Evolutionary conservation across 805 yeast species (phyloP), one percentile per base, ranked within the genome.

Genomic region (Scheffersomyces coipomensis): DNA sequence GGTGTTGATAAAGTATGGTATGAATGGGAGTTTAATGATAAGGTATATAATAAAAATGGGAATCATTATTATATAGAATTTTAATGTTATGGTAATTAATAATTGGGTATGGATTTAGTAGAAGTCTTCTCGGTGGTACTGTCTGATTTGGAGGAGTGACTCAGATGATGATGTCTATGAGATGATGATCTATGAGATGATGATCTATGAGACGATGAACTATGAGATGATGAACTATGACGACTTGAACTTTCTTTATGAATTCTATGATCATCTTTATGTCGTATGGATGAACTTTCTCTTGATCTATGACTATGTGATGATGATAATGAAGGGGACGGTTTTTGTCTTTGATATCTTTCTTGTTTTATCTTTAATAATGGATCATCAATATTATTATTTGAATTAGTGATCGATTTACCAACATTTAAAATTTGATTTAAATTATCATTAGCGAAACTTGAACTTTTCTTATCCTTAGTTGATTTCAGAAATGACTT

Each of bases 381-480:
- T 1, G 85, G 85, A 48, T 81, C 85, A 30, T 76, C 68, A 36
- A 47, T 25, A 39, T 29, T 24, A 29, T 36, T 30, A 2, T 21
- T 13, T n/a, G n/a, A n/a, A 5, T n/a, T 31, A 3, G 13, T 27
- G 6, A 25, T 33, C 10, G 22, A 23, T 32, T 32, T 25, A 49
- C 67, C 60, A 26, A 44, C 46, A 11, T 45, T 43, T 5, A 60
- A 44, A 33, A 53, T 56, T 33, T 44, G 49, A 35, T 60, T 58
- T 23, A 63, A 48, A 30, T 61, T 42, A 30, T 56, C 54, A 34
- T 16, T 38, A 9, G 19, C 4, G 8, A 6, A 17, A 17, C 19
- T 30, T 24, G 34, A 19, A 17, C 12, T 26, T 13, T 34, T 35
- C 2, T 23, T 30, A 23, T 6, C 39, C 38, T 21, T 37, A 42